Percentiles rank a stretch among this genome's conserved stretches.
Evolutionary conservation across 2,329 filamentous ascomycete species (phyloP).

Genomic region (Hypoxylon sp.): DNA sequence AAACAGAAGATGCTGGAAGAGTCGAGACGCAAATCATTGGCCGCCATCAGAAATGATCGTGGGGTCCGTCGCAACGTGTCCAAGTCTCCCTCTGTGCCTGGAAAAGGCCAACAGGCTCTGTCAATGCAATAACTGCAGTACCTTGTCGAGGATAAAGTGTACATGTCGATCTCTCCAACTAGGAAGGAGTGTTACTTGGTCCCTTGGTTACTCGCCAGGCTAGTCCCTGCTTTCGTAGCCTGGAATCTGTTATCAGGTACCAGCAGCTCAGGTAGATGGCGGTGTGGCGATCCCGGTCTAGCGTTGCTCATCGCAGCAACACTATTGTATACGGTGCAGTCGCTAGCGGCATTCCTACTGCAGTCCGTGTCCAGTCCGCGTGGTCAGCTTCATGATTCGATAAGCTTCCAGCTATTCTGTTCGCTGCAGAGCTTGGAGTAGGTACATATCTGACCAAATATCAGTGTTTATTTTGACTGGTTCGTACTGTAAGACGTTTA

Average conservation of each 20-base stretch:
- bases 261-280: slow-evolving; percentile 46
- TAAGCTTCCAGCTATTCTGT: slow-evolving; percentile 44
- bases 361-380: slow-evolving; percentile 44
- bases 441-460: slow-evolving; percentile 5
- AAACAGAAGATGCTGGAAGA: slow-evolving; percentile 59
- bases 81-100: slow-evolving; percentile 46
- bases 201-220: slow-evolving; percentile 36
- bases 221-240: slow-evolving; percentile 19
- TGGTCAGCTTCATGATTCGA: slow-evolving; percentile 45
- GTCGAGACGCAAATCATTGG: slow-evolving; percentile 45
- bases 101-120: slow-evolving; percentile 33
- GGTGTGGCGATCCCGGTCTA: slow-evolving; percentile 49
- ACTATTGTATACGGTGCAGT: slow-evolving; percentile 52
- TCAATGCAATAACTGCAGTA: slow-evolving; percentile 41
- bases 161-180: slow-evolving; percentile 44
- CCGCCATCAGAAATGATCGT: slow-evolving; percentile 37
- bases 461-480: slow-evolving; percentile 14
- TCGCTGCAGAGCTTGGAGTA: slow-evolving; percentile 29
- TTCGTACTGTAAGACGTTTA: slow-evolving; percentile 39
- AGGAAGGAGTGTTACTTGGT: slow-evolving; percentile 45
- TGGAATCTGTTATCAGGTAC: slow-evolving; percentile 48
- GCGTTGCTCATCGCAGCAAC: slow-evolving; percentile 40
- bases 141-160: slow-evolving; percentile 47
- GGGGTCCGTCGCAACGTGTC: slow-evolving; percentile 51
- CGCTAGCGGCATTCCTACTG: slow-evolving; percentile 46